These are phyloP conservation scores for Spongispora temasekensis DNA, from an alignment of 1,284 basidiomycete species.

Conservation along the genomic window DNA sequence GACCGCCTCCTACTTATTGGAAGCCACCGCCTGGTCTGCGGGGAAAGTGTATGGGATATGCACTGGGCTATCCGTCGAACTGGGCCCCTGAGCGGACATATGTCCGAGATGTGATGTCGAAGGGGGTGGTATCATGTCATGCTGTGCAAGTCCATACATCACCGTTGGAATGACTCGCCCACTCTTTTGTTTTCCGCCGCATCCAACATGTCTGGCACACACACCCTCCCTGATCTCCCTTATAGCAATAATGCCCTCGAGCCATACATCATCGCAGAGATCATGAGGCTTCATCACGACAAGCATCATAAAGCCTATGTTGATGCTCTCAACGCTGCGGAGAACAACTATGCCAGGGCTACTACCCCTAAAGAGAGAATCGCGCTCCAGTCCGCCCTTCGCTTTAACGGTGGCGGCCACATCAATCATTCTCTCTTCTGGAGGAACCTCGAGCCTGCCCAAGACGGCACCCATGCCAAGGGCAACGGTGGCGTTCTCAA, in stretches of 20 bases:
- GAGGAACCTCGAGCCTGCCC: slow-evolving; percentile 80
- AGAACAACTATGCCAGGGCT: slow-evolving; percentile 69
- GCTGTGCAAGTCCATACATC: slow-evolving; percentile 15
- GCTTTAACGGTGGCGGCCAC: slow-evolving; percentile 75
- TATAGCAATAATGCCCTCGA: slow-evolving; percentile 90
- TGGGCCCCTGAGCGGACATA: slow-evolving; percentile 27
- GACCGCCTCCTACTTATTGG: slow-evolving; percentile 29
- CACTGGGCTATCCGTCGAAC: slow-evolving; percentile 32
- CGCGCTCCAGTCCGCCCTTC: slow-evolving; percentile 71
- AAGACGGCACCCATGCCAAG: slow-evolving; percentile 44
- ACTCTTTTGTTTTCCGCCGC: not conserved
- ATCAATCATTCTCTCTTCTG: slow-evolving; percentile 95
- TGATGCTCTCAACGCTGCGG: slow-evolving; percentile 75
- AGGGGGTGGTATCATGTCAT: slow-evolving; percentile 19
- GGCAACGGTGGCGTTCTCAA: slow-evolving; percentile 66
- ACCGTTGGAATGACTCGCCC: not conserved
- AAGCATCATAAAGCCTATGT: slow-evolving; percentile 89
- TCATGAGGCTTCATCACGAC: slow-evolving; percentile 85
- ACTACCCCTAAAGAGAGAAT: slow-evolving; percentile 78
- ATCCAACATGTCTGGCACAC: slow-evolving; percentile 31
- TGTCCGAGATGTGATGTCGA: slow-evolving; percentile 29
- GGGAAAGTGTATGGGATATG: slow-evolving; percentile 34
- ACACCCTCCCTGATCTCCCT: slow-evolving; percentile 82
- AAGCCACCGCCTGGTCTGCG: slow-evolving; percentile 21
- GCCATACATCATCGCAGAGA: slow-evolving; percentile 80